Conservation (phyloP, 352 stramenopile genomes). For the Pythium brassicae region DNA sequence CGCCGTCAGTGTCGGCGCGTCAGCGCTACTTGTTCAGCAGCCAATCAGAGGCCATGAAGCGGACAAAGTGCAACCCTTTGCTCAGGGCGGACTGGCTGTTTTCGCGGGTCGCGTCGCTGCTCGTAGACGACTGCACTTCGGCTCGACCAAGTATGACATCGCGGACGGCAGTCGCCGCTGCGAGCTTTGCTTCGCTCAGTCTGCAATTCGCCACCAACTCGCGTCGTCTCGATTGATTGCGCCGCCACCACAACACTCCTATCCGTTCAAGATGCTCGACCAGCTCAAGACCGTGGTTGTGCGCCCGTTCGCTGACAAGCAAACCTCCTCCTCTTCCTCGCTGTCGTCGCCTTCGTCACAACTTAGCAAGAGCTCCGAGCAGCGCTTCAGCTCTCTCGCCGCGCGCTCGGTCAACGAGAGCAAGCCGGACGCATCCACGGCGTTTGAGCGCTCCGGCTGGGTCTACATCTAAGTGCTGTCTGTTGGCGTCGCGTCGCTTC, state of each 20-base stretch:
- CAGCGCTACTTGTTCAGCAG: not conserved
- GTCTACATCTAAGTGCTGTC: slow-evolving; percentile 50
- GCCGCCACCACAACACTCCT: not conserved
- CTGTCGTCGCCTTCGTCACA: not conserved
- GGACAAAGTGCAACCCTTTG: not conserved
- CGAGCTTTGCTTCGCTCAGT: slow-evolving; percentile 25
- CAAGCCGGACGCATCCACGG: slow-evolving; percentile 55
- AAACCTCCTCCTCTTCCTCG: slow-evolving; percentile 11
- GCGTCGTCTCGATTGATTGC: not conserved
- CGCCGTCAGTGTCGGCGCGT: not conserved
- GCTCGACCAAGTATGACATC: not conserved
- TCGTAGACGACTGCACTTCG: not conserved
- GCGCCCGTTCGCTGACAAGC: slow-evolving; percentile 24
- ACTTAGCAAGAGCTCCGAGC: slow-evolving; percentile 20
- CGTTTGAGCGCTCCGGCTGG: slow-evolving; percentile 75
- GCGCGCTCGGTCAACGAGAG: slow-evolving; percentile 30
- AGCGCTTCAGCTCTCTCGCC: slow-evolving; percentile 25
- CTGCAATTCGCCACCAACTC: slow-evolving; percentile 27
- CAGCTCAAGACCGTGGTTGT: slow-evolving; percentile 67
- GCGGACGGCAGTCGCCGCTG: not conserved
- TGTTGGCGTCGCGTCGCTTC: no score
- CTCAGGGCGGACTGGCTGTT: not conserved
- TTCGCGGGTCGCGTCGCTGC: not conserved
- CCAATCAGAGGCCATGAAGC: not conserved
- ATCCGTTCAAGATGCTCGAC: slow-evolving; percentile 48